A percentile compares a stretch with the other conserved stretches of the same genome.
Conservation (phyloP, 73 alveolate genomes). For the Stentor roeselii region DNA sequence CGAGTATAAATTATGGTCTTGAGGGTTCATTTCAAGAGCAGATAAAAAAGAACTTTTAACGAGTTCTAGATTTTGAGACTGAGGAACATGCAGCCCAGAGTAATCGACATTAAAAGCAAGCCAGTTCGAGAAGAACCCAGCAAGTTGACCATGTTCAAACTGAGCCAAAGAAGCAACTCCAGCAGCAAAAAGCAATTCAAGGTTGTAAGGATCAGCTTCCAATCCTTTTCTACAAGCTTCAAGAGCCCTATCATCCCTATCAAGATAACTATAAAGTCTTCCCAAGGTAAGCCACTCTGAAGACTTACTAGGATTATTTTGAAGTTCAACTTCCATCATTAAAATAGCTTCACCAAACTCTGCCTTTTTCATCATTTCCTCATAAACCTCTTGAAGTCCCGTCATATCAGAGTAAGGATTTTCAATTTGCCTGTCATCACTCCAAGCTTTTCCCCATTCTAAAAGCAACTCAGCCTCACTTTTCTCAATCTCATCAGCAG, state of each 20-base stretch:
- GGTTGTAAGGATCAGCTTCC: conserved; percentile 68
- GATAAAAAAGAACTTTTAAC: conserved; percentile 41
- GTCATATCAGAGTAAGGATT: conserved; percentile 39
- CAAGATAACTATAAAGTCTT: conserved; percentile 61
- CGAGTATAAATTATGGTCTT: conserved; percentile 38
- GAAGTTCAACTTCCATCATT: conserved; percentile 56
- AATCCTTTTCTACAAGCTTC: conserved; percentile 34
- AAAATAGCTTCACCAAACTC: conserved; percentile 54
- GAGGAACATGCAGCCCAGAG: conserved; percentile 46
- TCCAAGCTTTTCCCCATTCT: conserved; percentile 31
- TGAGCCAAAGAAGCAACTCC: conserved; percentile 81
- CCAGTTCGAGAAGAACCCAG: conserved; percentile 48
- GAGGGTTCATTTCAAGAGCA: conserved; percentile 63
- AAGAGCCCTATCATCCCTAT: conserved; percentile 64
- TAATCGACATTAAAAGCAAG: conserved; percentile 60
- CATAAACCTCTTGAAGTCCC: conserved; percentile 33
- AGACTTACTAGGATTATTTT: conserved; percentile 54
- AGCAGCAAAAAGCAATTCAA: conserved; percentile 69
- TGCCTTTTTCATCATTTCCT: conserved; percentile 52
- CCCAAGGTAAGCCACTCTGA: conserved; percentile 71
- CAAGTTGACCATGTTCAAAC: conserved; percentile 64
- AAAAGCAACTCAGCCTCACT: conserved; percentile 16
- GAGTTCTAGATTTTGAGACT: conserved; percentile 38
- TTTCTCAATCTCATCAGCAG: not conserved
- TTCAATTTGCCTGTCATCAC: not conserved